Conservation (phyloP, 2,329 filamentous ascomycete species). For the Nannizziopsis arthrosporioides region DNA sequence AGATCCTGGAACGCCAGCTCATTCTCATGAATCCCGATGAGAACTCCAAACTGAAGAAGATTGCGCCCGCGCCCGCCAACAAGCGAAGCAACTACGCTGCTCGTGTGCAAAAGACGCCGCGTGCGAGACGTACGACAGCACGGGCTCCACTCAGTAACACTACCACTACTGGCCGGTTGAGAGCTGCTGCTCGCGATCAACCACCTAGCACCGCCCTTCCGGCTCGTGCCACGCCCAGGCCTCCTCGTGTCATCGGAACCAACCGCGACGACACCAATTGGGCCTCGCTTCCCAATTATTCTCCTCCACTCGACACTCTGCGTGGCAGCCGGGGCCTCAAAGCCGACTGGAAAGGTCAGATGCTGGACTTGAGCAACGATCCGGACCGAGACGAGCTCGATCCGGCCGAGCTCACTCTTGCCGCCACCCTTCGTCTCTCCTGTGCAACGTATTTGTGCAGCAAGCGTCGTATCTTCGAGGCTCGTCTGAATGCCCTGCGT, state of each 20-base stretch:
- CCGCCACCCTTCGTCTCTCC: slow-evolving; percentile 67
- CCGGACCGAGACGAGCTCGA: slow-evolving; percentile 60
- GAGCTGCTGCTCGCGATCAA: slow-evolving; percentile 20
- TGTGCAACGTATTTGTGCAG: slow-evolving; percentile 83
- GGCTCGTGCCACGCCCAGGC: slow-evolving; percentile 31
- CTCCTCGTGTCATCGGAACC: slow-evolving; percentile 37
- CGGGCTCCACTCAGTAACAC: slow-evolving; percentile 32
- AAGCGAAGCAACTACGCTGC: slow-evolving; percentile 15
- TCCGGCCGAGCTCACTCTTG: slow-evolving; percentile 63
- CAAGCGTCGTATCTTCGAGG: slow-evolving; percentile 82
- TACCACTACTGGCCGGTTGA: slow-evolving; percentile 29
- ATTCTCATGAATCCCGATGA: slow-evolving; percentile 23
- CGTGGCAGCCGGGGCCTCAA: slow-evolving; percentile 61
- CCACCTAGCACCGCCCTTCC: too few species aligned
- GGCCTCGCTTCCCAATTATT: slow-evolving; percentile 57
- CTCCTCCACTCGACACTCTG: slow-evolving; percentile 56
- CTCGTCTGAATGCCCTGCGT: slow-evolving; percentile 54
- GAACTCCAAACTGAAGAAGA: slow-evolving; percentile 27
- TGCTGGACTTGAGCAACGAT: slow-evolving; percentile 64
- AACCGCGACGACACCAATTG: slow-evolving; percentile 79
- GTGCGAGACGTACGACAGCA: slow-evolving; percentile 29
- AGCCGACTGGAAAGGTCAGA: slow-evolving; percentile 75
- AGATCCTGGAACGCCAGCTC: slow-evolving; percentile 33
- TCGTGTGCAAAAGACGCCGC: slow-evolving; percentile 21
- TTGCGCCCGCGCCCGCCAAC: slow-evolving; percentile 31